Conservation (phyloP, 805 yeast genomes). For the Kodamaea nitidulidarum region DNA sequence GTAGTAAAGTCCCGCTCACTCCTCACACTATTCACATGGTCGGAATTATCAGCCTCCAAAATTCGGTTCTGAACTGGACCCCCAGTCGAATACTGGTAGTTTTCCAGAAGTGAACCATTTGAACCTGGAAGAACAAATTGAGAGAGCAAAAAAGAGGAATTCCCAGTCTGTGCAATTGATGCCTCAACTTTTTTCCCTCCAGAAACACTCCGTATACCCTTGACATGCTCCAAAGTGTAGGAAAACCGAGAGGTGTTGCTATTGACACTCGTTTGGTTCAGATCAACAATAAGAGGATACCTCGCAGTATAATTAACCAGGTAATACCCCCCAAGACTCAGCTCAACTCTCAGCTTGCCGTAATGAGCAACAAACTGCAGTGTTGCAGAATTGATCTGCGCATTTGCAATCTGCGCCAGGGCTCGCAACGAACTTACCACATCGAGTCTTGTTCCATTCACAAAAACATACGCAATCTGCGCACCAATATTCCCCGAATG, state of each 20-base stretch:
- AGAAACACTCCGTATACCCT: neutral
- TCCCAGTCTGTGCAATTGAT: neutral
- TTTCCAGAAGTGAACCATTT: neutral
- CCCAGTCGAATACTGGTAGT: constrained; percentile 1
- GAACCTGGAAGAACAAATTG: neutral
- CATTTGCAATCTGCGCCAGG: neutral
- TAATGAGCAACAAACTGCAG: neutral
- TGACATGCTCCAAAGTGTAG: neutral
- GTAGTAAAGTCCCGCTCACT: neutral
- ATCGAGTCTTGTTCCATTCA: neutral
- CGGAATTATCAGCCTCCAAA: neutral
- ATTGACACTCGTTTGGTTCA: neutral
- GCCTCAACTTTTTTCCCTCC: neutral
- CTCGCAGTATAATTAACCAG: neutral
- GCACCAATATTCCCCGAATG: neutral
- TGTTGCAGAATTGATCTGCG: neutral
- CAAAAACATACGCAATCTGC: neutral
- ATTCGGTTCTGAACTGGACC: neutral
- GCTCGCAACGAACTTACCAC: neutral
- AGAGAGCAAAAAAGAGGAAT: neutral
- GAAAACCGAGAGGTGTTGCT: neutral
- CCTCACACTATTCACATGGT: neutral
- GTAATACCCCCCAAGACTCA: neutral
- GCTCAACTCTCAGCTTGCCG: neutral
- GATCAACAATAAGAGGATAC: neutral